Conservation (phyloP, 2,329 filamentous ascomycete species). For the Penicillium oxalicum region DNA sequence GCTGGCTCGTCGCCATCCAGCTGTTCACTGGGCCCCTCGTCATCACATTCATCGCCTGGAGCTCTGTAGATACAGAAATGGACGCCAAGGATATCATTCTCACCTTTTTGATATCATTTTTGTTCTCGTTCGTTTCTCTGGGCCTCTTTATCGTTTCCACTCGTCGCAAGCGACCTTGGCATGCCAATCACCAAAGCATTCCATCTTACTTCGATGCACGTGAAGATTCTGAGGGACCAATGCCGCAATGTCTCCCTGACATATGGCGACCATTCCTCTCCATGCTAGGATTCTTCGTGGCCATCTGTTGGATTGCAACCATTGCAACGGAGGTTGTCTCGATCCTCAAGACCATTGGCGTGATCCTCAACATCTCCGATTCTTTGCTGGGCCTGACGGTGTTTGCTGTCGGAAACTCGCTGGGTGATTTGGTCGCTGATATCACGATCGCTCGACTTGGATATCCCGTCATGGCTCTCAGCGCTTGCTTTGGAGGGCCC, state of each 20-base stretch:
- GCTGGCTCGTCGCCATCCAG: slow-evolving; percentile 83
- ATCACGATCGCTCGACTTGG: slow-evolving; percentile 89
- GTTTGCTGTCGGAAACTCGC: slow-evolving; percentile 91
- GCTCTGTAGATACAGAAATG: slow-evolving; percentile 51
- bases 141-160: slow-evolving; percentile 64
- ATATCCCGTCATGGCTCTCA: slow-evolving; percentile 91
- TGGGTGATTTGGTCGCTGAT: slow-evolving; percentile 90
- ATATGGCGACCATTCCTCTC: slow-evolving; percentile 73
- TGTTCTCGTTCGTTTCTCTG: slow-evolving; percentile 63
- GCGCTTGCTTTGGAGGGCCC: slow-evolving; percentile 94
- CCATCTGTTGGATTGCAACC: slow-evolving; percentile 92
- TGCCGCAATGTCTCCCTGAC: slow-evolving; percentile 53
- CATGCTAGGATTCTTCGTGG: slow-evolving; percentile 83
- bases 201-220: neutral
- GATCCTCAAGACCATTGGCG: slow-evolving; percentile 84
- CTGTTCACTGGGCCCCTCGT: slow-evolving; percentile 84
- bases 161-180: slow-evolving; percentile 35
- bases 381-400: slow-evolving; percentile 91
- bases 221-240: neutral
- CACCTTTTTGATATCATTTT: slow-evolving; percentile 58
- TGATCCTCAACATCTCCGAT: slow-evolving; percentile 88
- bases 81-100: slow-evolving; percentile 49
- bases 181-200: neutral
- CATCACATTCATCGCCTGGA: slow-evolving; percentile 65
- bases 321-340: slow-evolving; percentile 95